These are phyloP conservation scores for Coccomyxa sp. DNA, from an alignment of 139 green algal species.

Conservation along the genomic window DNA sequence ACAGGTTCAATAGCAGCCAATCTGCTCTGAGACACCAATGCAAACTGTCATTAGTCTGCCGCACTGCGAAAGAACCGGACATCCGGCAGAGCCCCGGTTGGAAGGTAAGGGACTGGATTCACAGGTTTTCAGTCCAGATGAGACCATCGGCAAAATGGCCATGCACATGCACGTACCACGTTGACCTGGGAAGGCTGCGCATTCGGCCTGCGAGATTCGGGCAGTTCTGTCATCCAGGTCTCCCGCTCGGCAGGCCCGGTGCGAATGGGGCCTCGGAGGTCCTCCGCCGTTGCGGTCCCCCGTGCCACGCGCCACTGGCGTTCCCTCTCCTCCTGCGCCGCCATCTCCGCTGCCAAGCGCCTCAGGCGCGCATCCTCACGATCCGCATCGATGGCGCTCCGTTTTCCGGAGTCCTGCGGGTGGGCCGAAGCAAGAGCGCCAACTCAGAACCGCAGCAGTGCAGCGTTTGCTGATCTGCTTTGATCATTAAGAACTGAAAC, in stretches of 20 bases:
- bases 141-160: no score
- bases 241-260: conserved; percentile 32
- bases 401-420: conserved; percentile 33
- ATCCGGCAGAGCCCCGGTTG: no score
- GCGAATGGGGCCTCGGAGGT: conserved; percentile 23
- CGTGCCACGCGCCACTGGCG: conserved; percentile 57
- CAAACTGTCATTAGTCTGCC: no score
- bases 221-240: conserved; percentile 82
- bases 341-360: conserved; percentile 31
- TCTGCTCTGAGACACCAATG: no score
- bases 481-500: no score
- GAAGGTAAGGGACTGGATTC: no score
- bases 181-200: conserved; percentile 7
- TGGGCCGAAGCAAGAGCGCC: not conserved
- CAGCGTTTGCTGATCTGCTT: not conserved
- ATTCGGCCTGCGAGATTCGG: conserved; percentile 24
- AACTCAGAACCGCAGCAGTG: not conserved
- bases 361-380: conserved; percentile 54
- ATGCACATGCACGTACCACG: not conserved
- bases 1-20: no score
- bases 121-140: no score
- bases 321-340: conserved; percentile 46
- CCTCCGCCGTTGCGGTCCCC: conserved; percentile 52
- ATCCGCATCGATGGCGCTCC: conserved; percentile 43
- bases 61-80: no score